Conservation (phyloP, 2,329 filamentous ascomycete species). For the Sarocladium oryzae region DNA sequence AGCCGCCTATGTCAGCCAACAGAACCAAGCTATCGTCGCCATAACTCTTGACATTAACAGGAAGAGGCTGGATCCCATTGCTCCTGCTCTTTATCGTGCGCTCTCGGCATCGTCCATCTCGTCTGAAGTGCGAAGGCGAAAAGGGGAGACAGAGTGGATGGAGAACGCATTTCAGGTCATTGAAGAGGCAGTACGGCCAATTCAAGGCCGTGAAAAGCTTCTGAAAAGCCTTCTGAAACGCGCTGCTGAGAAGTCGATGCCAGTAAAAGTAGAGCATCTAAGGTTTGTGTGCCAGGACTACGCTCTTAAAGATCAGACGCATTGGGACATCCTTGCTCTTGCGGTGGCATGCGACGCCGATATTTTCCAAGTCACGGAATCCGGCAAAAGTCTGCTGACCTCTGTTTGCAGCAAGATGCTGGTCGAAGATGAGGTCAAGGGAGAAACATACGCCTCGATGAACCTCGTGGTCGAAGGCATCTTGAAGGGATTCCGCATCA, state of each 20-base stretch:
- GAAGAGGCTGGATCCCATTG: slow-evolving; percentile 28
- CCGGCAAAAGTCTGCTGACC: slow-evolving; percentile 32
- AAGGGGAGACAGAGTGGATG: slow-evolving; percentile 31
- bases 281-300: slow-evolving; percentile 36
- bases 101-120: slow-evolving; percentile 23
- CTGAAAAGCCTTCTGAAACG: slow-evolving; percentile 25
- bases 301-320: slow-evolving; percentile 28
- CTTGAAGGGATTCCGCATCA: slow-evolving; percentile 36
- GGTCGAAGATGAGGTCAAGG: slow-evolving; percentile 14
- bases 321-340: slow-evolving; percentile 37
- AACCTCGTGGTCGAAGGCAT: slow-evolving; percentile 34
- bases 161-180: slow-evolving; percentile 27
- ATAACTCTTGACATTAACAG: slow-evolving; percentile 33
- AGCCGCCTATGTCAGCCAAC: slow-evolving; percentile 37
- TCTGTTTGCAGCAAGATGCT: slow-evolving; percentile 31
- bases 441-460: slow-evolving; percentile 18
- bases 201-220: slow-evolving; percentile 20
- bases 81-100: slow-evolving; percentile 39
- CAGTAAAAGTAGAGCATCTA: slow-evolving; percentile 34
- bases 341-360: slow-evolving; percentile 41
- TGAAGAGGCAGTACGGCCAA: slow-evolving; percentile 20
- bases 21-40: slow-evolving; percentile 34
- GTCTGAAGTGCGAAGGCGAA: slow-evolving; percentile 16
- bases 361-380: slow-evolving; percentile 34
- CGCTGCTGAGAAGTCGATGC: slow-evolving; percentile 22